Evolutionary conservation across 352 stramenopile species (phyloP).

Genomic region (Globisporangium middletonii): DNA sequence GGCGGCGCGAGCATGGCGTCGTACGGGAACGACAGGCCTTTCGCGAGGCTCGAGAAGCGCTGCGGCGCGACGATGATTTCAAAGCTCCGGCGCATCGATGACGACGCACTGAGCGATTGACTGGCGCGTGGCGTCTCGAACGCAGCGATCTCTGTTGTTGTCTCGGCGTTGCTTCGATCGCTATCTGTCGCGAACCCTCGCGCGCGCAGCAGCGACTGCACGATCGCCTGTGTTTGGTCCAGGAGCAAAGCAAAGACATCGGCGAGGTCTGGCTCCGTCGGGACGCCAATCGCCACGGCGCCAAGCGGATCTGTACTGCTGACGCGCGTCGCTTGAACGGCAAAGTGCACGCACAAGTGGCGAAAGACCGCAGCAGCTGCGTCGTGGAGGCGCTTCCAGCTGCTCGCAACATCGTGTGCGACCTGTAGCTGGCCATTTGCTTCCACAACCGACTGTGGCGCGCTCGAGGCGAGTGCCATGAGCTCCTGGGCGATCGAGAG

Average conservation of each 20-base stretch:
- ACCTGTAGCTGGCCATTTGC: background rate
- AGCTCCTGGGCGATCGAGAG: constrained; percentile 32
- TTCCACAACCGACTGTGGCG: background rate
- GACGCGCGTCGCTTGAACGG: constrained; percentile 3
- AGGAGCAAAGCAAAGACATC: constrained; percentile 6
- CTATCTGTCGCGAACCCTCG: background rate
- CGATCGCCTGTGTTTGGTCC: constrained; percentile 4
- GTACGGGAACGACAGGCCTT: constrained; percentile 54
- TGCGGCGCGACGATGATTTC: constrained; percentile 64
- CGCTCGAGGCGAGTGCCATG: background rate
- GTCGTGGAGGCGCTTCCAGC: constrained; percentile 16
- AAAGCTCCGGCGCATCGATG: constrained; percentile 40
- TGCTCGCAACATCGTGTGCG: background rate
- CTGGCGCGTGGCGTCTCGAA: background rate
- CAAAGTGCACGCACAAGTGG: constrained; percentile 37
- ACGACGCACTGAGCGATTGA: background rate
- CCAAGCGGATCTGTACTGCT: too few species aligned
- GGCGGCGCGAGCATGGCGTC: constrained; percentile 37
- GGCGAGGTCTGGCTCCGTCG: constrained; percentile 3
- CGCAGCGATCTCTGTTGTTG: background rate
- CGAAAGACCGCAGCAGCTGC: constrained; percentile 31
- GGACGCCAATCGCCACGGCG: background rate
- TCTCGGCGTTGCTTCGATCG: background rate
- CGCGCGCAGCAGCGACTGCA: background rate
- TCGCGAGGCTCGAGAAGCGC: constrained; percentile 49